Base-by-base conservation (phyloP, 2,329 filamentous ascomycete genomes). In the Xylariaceae sp. region DNA sequence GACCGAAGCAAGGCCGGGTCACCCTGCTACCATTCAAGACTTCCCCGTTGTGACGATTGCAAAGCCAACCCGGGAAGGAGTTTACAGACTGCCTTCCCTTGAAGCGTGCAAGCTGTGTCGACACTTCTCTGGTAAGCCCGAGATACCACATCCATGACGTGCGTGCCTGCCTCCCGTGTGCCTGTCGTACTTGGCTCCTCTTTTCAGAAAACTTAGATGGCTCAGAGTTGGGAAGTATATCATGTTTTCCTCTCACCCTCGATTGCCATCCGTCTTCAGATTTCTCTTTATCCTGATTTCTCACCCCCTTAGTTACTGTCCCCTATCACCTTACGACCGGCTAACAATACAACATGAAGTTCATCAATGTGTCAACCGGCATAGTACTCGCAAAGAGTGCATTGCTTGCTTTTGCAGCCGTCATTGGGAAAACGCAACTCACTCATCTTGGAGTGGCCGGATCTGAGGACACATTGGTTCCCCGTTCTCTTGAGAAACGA, bases 401-500 rank as follows among this genome's bases (percentile, higher is more conserved):
- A 34, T 13, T 56, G 37, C 30, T 57, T 15, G 17, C 45, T 15
- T 45, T 52, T 13, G 10, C 54, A 17, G 47, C 51, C 7, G 17
- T 39, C 10, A 9, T 47, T n/a, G 51, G 55, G 8, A 45, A 37
- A 18, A 9, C n/a, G 13, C 48, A 8, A 15, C 51, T 35, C 10
- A 17, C 30, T 41, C 35, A 55, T 9, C 30, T 17, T 44, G 23
- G 30, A 13, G n/a, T 10, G 37, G n/a, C 15, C 58, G 47, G 49
- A 34, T 23, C 10, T 17, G 17, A 15, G 15, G 23, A 13, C 4
- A 34, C 6, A 7, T 35, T 50, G 17, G 8, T 50, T 18, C 30
- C 23, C 10, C 59, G 5, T 7, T 10, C n/a, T 15, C 57, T 70
- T 5, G 51, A 58, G 54, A 71, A 69, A 48, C 65, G 69, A 60